phyloP scores from a whole-genome alignment of 169 alveolate genomes.

The Plasmodium coatneyi region DNA sequence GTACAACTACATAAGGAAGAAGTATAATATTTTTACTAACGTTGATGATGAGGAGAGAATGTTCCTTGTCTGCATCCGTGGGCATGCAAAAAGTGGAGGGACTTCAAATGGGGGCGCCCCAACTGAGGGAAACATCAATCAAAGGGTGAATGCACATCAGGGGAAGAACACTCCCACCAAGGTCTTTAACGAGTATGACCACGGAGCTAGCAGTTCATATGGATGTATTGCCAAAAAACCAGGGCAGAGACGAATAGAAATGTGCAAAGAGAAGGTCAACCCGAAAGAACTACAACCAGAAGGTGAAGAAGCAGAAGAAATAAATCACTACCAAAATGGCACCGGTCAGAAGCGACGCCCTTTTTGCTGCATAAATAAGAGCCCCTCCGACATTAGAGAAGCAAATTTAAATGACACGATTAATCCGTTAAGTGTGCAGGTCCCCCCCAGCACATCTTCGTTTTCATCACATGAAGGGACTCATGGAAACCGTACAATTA shows the following conservation, averaged over 20 bases:
- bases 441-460: not conserved
- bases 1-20: constrained; percentile 39
- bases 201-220: not conserved
- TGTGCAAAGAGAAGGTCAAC: not conserved
- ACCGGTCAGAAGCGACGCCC: not conserved
- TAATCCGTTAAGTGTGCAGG: constrained; percentile 15
- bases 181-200: not conserved
- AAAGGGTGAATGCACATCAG: not conserved
- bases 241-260: not conserved
- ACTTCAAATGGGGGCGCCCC: too few species aligned
- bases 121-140: not conserved
- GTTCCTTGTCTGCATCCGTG: constrained; percentile 22
- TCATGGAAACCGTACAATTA: not conserved
- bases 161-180: not conserved
- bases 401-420: constrained; percentile 11
- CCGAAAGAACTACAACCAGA: not conserved
- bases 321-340: not conserved
- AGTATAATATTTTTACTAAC: constrained; percentile 44
- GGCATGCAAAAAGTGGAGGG: not conserved
- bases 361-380: not conserved
- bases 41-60: constrained; percentile 36
- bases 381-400: not conserved
- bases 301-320: not conserved
- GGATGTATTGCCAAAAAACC: not conserved
- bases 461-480: not conserved